A percentile compares a stretch with the other conserved stretches of the same genome.
These are phyloP conservation scores for Physaria fendleri DNA, from an alignment of 345 rosid genomes.

Conservation along the genomic window DNA sequence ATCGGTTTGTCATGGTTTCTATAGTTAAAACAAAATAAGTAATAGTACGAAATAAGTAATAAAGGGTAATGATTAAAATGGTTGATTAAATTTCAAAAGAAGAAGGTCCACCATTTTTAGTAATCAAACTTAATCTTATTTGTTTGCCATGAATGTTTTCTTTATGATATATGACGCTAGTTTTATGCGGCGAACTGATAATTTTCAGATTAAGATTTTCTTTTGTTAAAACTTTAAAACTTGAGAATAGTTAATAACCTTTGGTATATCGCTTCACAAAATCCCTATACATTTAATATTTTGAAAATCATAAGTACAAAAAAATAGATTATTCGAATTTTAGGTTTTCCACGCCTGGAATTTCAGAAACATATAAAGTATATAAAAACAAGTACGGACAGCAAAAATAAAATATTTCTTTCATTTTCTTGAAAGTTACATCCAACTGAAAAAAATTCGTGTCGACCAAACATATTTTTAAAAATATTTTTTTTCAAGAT, in stretches of 20 bases:
- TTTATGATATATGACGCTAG: slow-evolving; percentile 8
- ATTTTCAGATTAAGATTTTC: neutral
- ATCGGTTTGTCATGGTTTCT: too few species aligned
- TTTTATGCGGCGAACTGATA: slow-evolving; percentile 34
- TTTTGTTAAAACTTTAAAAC: too few species aligned
- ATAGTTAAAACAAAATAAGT: too few species aligned
- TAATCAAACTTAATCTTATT: slow-evolving; percentile 31
- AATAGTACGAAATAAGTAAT: slow-evolving; percentile 2
- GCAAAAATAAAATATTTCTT: neutral
- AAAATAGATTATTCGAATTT: neutral
- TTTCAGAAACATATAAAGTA: neutral
- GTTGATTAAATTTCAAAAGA: slow-evolving; percentile 33
- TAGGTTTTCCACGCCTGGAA: neutral
- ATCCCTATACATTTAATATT: neutral
- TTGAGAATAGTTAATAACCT: neutral
- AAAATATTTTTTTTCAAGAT: too few species aligned
- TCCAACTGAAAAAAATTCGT: neutral
- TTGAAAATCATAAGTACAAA: neutral
- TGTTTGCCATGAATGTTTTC: slow-evolving; percentile 26
- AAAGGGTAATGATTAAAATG: slow-evolving; percentile 31
- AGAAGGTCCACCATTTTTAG: slow-evolving; percentile 36
- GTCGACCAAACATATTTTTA: neutral
- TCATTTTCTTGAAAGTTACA: slow-evolving; percentile 13
- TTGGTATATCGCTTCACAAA: slow-evolving; percentile 12
- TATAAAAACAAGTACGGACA: neutral